Base-by-base conservation (phyloP, 2,329 filamentous ascomycete genomes). In the Fusarium equiseti region DNA sequence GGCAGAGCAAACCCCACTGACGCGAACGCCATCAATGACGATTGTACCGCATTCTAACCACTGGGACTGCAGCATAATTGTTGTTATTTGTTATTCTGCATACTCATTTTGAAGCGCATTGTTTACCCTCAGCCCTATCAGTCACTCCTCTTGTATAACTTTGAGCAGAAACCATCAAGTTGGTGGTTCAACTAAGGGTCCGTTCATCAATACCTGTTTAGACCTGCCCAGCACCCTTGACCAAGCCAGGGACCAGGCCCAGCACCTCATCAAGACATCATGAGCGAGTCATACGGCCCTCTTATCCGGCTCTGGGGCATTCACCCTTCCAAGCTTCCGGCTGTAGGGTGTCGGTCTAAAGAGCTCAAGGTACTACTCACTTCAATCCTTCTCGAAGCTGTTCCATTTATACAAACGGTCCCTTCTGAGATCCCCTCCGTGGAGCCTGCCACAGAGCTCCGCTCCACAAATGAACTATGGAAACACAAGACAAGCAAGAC, bases 401-500 rank as follows among this genome's bases (percentile, higher is more conserved):
- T 88, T 29, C 82, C 84, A 2, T 90, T 92, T 76, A 83, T 91
- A 75, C 84, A 85, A 73, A 81, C 82, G 12, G 83, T 88, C 35
- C 83, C 88, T 10, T 83, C 86, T 24, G 68, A 75, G 38, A 79
- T 53, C 24, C 59, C 53, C 42, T 42, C 51, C 12, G 22, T 27
- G 43, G 57, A 66, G 27, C 57, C 79, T 59, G 74, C 72, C 24
- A 63, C 65, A 15, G 54, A 68, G 18, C 66, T 31, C 38, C 64
- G 24, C 48, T 69, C 43, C n/a, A 65, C 49, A 52, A 50, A 26
- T 68, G 64, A 77, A 22, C 48, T 73, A 24, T 90, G 89, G 87
- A 85, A 85, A 65, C 73, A 78, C 40, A 87, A 86, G 74, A 82
- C 82, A 22, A 76, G 76, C 59, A 89, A 87, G 77, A 79, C 77